Percentiles rank a stretch among this genome's conserved stretches.
These are phyloP conservation scores for Prasinococcaceae sp. DNA, from an alignment of 139 green algal species.

Conservation along the genomic window DNA sequence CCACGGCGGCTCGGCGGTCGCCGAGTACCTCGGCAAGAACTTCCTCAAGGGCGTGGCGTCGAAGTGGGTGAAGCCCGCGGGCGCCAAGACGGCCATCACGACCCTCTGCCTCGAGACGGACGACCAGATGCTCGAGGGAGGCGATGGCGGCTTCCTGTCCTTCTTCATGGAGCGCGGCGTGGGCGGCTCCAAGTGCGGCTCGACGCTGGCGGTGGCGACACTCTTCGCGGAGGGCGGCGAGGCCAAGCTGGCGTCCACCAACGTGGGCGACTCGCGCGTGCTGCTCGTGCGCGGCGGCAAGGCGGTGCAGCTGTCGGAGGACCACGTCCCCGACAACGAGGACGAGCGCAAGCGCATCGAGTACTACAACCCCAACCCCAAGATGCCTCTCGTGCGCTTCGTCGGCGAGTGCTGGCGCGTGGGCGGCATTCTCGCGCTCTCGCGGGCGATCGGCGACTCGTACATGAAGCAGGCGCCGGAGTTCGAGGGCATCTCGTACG, in stretches of 20 bases:
- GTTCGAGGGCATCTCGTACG: constrained; percentile 66
- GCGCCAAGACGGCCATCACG: not conserved
- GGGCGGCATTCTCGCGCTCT: constrained; percentile 85
- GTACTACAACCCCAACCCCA: constrained; percentile 81
- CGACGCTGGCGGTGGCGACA: constrained; percentile 39
- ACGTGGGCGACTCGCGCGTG: constrained; percentile 77
- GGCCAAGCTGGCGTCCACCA: constrained; percentile 53
- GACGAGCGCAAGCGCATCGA: constrained; percentile 66
- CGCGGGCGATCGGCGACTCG: constrained; percentile 83
- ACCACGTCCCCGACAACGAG: constrained; percentile 73
- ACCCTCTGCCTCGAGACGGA: constrained; percentile 14
- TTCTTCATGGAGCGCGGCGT: constrained; percentile 65
- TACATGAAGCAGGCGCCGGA: constrained; percentile 76
- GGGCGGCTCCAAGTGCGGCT: constrained; percentile 73
- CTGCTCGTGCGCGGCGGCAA: constrained; percentile 45
- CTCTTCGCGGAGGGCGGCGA: constrained; percentile 6
- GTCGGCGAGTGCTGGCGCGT: constrained; percentile 72
- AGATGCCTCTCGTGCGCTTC: constrained; percentile 44
- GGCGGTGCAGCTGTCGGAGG: constrained; percentile 56
- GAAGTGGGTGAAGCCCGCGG: constrained; percentile 29
- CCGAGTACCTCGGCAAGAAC: constrained; percentile 54
- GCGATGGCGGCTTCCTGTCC: constrained; percentile 56
- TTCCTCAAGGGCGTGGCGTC: constrained; percentile 38
- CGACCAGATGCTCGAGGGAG: constrained; percentile 31
- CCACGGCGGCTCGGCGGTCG: constrained; percentile 45